Evolutionary conservation across 768 basidiomycete genomes (phyloP), one percentile per base, ranked within the genome.

Genomic region (Stropharia rugosoannulata): DNA sequence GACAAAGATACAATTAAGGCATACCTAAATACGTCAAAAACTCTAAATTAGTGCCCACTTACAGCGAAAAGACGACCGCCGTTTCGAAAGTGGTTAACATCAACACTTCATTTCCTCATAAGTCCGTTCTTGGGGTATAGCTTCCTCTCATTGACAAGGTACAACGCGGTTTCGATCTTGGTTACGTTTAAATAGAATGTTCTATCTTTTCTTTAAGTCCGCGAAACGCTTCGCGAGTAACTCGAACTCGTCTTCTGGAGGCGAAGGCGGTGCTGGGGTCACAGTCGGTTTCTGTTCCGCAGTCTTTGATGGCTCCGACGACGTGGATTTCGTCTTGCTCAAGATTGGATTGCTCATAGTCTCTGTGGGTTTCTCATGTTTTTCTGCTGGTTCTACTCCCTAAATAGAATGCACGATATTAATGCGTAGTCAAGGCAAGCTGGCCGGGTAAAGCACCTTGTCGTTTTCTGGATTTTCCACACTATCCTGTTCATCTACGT

Each of bases 161-260:
- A 10, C 29, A 32, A 32, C 29, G 9, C 9, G 22, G 22, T 32
- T 32, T 10, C 29, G 9, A 2, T 7, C 9, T 32, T 32, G 40
- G 12, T n/a, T 19, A 41, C 40, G 40, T 15, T n/a, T 41, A 19
- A n/a, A 41, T 19, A 11, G 29, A 27, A 44, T 42, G 4, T 32
- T 41, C 50, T 67, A 92, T 45, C 85, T 84, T 73, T 91, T 92
- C 77, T 95, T 97, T 63, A 97, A 72, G 27, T 84, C 87, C 58
- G 89, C 92, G 64, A 97, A 96, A 55, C 95, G 84, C 68, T 82
- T 84, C 49, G 87, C 75, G 48, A 97, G 75, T 18, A 82, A 77
- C 38, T 89, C 87, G 63, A 93, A 91, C 55, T 89, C 88, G 62
- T 93, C 86, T 66, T 83, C 81, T 27, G 57, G n/a, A 36, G 56